phyloP scores from a whole-genome alignment of 1,284 basidiomycete species.

The Heliocybe sulcata region DNA sequence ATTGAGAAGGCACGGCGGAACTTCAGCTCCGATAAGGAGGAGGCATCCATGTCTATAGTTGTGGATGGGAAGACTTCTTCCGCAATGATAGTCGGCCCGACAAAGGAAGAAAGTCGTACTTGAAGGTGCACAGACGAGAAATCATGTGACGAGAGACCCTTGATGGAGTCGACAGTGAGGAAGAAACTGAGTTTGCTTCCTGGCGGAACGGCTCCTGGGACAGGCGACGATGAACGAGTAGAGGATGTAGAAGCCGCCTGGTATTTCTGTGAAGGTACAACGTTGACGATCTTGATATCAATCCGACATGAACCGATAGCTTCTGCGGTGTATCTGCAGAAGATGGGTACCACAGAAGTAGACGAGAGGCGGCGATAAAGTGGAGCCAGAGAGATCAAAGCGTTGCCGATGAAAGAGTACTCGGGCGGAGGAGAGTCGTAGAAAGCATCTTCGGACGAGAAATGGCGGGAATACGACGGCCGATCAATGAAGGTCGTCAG shows the following conservation, averaged over 20 bases:
- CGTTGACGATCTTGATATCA: conserved; percentile 72
- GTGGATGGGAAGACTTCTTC: conserved; percentile 82
- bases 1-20: conserved; percentile 79
- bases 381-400: conserved; percentile 76
- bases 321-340: conserved; percentile 88
- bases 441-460: conserved; percentile 90
- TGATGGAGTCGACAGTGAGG: conserved; percentile 78
- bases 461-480: conserved; percentile 89
- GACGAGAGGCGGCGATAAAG: conserved; percentile 77
- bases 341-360: conserved; percentile 73
- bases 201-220: conserved; percentile 51
- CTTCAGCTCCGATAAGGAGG: conserved; percentile 69
- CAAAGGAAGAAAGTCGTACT: conserved; percentile 74
- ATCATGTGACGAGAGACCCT: conserved; percentile 82
- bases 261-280: conserved; percentile 56
- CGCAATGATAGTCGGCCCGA: conserved; percentile 58
- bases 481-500: conserved; percentile 88
- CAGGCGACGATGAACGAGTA: conserved; percentile 64
- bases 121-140: conserved; percentile 82
- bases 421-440: conserved; percentile 80
- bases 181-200: conserved; percentile 81
- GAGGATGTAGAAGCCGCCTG: conserved; percentile 53
- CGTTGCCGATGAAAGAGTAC: conserved; percentile 89
- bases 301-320: conserved; percentile 89
- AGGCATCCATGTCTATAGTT: conserved; percentile 66